These are phyloP conservation scores for Drosera capensis DNA, from an alignment of 148 eudicot species.

Conservation along the genomic window DNA sequence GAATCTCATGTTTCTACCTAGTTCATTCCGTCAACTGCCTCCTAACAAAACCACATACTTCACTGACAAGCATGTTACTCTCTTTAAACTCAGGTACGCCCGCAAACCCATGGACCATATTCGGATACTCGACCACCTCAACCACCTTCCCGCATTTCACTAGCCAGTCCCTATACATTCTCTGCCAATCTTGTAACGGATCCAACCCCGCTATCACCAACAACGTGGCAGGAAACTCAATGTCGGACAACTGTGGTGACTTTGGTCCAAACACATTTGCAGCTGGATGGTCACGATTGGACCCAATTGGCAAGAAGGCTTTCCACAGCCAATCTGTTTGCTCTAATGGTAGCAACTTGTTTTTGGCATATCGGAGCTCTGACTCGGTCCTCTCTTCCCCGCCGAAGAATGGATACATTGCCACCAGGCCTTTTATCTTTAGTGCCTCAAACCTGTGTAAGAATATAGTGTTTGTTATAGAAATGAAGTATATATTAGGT, in stretches of 20 bases:
- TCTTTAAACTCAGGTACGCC: no score
- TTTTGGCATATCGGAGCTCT: conserved; percentile 8
- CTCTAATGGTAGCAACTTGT: conserved; percentile 1
- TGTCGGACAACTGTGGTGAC: conserved; percentile 4
- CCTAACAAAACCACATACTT: no score
- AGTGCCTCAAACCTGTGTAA: conserved; percentile 11
- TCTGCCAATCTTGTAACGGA: conserved; percentile 19
- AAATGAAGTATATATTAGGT: no score
- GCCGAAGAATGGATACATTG: conserved; percentile 31
- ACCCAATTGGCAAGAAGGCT: conserved; percentile 21
- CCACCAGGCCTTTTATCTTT: conserved; percentile 12
- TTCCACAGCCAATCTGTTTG: conserved; percentile 24
- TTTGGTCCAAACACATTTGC: conserved; percentile 10
- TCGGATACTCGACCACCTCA: conserved; percentile 21
- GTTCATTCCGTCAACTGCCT: no score
- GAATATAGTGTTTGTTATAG: no score
- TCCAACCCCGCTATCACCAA: conserved; percentile 24
- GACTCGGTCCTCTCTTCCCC: conserved; percentile 25
- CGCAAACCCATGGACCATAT: conserved; percentile 5
- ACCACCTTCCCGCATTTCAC: conserved; percentile 17
- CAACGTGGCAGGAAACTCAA: conserved; percentile 13
- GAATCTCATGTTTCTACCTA: no score
- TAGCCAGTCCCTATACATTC: conserved; percentile 16
- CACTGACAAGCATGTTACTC: no score
- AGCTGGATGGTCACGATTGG: conserved; percentile 20